Evolutionary conservation across 179 eudicot species (phyloP).

Genomic region (Patellifolia procumbens): DNA sequence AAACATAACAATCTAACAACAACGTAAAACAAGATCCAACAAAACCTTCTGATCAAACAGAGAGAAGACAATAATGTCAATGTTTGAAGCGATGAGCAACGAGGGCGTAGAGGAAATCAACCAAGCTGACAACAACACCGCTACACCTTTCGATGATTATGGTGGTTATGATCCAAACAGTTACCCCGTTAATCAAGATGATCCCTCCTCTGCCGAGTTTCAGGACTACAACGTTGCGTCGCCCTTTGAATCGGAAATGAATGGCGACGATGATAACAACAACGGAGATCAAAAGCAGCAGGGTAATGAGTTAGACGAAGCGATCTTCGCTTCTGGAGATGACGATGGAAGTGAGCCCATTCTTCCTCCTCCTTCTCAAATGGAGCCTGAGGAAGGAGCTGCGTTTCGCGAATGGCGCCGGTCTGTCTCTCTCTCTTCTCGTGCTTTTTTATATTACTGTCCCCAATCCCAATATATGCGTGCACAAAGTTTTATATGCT

Average conservation of each 20-base stretch:
- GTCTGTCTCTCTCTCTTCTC: constrained; percentile 13
- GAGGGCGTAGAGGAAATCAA: neutral
- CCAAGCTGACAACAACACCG: neutral
- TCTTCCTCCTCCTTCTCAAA: constrained; percentile 30
- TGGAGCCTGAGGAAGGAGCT: constrained; percentile 30
- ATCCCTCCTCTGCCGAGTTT: neutral
- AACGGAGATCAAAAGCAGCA: neutral
- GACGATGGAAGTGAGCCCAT: neutral
- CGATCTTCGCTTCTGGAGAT: constrained; percentile 17
- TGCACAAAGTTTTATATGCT: no score
- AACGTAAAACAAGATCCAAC: no score
- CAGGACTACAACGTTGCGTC: neutral
- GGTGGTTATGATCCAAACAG: constrained; percentile 7
- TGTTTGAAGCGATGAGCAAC: constrained; percentile 19
- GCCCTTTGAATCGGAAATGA: constrained; percentile 5
- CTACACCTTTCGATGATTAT: constrained; percentile 11
- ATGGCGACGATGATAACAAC: neutral
- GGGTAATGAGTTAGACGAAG: constrained; percentile 22
- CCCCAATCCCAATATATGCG: no score
- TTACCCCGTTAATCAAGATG: neutral
- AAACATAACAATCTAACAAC: no score
- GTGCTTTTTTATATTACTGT: no score
- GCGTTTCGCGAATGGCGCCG: constrained; percentile 35
- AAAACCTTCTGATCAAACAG: no score
- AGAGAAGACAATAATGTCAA: constrained; percentile 11